Evolutionary conservation across 2,329 filamentous ascomycete genomes (phyloP).

Genomic region (Chaetomium sp.): DNA sequence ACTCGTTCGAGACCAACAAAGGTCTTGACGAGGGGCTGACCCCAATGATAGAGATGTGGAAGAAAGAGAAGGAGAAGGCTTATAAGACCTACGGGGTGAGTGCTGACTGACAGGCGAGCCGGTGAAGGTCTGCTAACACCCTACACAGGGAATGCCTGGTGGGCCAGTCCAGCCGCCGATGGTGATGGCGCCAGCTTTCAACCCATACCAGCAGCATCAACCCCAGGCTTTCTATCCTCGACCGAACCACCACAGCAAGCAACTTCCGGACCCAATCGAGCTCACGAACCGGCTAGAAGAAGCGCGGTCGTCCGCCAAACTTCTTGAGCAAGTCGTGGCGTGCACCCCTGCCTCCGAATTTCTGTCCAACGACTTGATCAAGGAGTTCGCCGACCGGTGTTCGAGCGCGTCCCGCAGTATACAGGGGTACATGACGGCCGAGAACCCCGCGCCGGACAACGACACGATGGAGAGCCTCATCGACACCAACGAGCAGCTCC

Average conservation of each 20-base stretch:
- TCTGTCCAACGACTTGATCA: constrained; percentile 81
- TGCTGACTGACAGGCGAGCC: constrained; percentile 23
- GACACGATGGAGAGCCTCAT: constrained; percentile 92
- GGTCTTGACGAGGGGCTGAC: constrained; percentile 72
- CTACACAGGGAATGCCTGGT: constrained; percentile 34
- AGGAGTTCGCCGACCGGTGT: constrained; percentile 88
- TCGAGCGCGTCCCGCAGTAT: constrained; percentile 77
- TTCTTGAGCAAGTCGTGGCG: constrained; percentile 89
- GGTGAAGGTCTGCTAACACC: not conserved
- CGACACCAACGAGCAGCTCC: constrained; percentile 90
- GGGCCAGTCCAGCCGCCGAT: constrained; percentile 39
- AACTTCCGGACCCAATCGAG: constrained; percentile 70
- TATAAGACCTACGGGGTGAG: constrained; percentile 55
- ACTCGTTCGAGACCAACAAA: constrained; percentile 73
- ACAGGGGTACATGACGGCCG: constrained; percentile 80
- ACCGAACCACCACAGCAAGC: constrained; percentile 55
- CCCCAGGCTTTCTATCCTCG: constrained; percentile 40
- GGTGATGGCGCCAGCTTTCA: constrained; percentile 48
- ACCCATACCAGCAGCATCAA: constrained; percentile 33
- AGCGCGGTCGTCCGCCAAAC: constrained; percentile 83
- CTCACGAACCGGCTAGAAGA: constrained; percentile 84
- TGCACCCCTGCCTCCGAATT: constrained; percentile 78
- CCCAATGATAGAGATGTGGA: constrained; percentile 82
- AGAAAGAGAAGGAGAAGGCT: constrained; percentile 74
- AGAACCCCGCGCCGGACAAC: constrained; percentile 81